phyloP scores from a whole-genome alignment of 2,329 filamentous ascomycete species.

The Esteya vermicola region DNA sequence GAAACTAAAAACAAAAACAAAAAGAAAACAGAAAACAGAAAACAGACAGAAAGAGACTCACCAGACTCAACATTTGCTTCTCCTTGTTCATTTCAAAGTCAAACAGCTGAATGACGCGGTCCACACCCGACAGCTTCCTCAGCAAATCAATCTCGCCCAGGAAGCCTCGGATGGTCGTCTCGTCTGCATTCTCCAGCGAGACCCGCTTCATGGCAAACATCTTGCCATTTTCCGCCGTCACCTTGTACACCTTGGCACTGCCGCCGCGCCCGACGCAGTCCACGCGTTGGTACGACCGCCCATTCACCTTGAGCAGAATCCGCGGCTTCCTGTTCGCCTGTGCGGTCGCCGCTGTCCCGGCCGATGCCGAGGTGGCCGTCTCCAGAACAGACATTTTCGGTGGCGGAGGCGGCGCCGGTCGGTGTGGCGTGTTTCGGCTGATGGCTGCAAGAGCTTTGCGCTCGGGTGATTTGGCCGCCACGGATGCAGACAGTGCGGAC shows the following conservation, averaged over 20 bases:
- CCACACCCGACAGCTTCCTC: slow-evolving; percentile 65
- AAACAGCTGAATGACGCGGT: slow-evolving; percentile 78
- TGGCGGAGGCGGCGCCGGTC: slow-evolving; percentile 61
- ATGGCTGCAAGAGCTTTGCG: slow-evolving; percentile 39
- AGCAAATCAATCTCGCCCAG: slow-evolving; percentile 93
- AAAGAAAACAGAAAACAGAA: neutral
- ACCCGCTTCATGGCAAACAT: slow-evolving; percentile 91
- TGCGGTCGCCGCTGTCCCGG: slow-evolving; percentile 62
- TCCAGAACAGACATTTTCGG: slow-evolving; percentile 97
- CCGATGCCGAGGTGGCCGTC: slow-evolving; percentile 68
- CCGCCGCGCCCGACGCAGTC: slow-evolving; percentile 87
- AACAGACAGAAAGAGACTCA: slow-evolving; percentile 26
- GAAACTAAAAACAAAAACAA: neutral
- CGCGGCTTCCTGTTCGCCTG: slow-evolving; percentile 58
- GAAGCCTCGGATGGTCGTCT: slow-evolving; percentile 68
- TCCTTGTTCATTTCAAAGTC: slow-evolving; percentile 91
- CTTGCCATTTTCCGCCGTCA: slow-evolving; percentile 93
- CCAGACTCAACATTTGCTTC: slow-evolving; percentile 75
- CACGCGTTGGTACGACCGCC: slow-evolving; percentile 77
- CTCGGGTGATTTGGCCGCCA: slow-evolving; percentile 21
- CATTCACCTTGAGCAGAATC: slow-evolving; percentile 77
- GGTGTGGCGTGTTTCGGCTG: slow-evolving; percentile 56
- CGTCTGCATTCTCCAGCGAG: slow-evolving; percentile 79
- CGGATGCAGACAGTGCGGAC: neutral
- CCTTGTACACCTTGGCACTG: slow-evolving; percentile 86